Evolutionary conservation across 345 rosid species (phyloP).

Genomic region (Euclidium syriacum): DNA sequence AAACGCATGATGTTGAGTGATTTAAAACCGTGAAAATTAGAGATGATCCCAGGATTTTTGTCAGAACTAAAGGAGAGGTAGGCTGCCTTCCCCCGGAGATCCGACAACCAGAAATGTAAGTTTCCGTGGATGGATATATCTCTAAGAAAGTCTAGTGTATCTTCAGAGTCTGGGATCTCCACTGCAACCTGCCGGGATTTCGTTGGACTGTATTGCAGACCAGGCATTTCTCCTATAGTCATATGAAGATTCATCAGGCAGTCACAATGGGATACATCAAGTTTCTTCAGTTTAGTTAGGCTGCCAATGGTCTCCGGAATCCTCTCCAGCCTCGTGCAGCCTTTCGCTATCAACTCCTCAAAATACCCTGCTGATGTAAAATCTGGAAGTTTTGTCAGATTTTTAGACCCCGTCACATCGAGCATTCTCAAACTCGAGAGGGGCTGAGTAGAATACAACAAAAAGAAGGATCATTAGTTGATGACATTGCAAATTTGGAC

Average conservation of each 20-base stretch:
- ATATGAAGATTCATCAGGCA: not conserved
- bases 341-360: slow-evolving; percentile 1
- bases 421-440: not conserved
- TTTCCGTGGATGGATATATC: not conserved
- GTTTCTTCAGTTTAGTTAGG: not conserved
- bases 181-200: too few relatives aligned
- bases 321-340: not conserved
- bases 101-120: not conserved
- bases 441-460: not conserved
- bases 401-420: not conserved
- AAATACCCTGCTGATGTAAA: not conserved
- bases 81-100: not conserved
- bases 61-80: not conserved
- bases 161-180: not conserved
- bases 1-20: not conserved
- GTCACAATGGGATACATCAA: not conserved
- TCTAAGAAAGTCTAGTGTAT: not conserved
- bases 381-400: slow-evolving; percentile 9
- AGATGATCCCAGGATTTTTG: not conserved
- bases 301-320: not conserved
- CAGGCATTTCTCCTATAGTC: not conserved
- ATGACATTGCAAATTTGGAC: not conserved
- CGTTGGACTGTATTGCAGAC: too few relatives aligned
- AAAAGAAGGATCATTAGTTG: not conserved
- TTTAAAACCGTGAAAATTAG: not conserved